Evolutionary conservation across 371 early-diverging fungal species (phyloP).

Genomic region (Capillidium heterosporum): DNA sequence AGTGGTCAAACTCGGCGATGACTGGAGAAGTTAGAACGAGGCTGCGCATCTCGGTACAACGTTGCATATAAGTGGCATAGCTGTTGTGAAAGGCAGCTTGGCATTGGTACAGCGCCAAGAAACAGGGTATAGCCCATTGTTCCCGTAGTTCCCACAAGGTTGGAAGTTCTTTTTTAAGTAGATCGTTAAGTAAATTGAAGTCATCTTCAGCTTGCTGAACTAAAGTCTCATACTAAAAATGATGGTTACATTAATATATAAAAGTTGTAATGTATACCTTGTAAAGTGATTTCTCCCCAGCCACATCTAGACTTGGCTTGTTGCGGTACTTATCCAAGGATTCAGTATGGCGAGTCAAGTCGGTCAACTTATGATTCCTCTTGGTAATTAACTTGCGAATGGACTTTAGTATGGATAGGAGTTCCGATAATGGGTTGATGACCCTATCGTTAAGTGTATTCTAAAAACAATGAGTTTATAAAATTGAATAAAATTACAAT

Average conservation of each 20-base stretch:
- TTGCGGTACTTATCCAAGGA: background rate
- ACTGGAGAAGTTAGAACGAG: background rate
- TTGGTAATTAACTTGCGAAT: slow-evolving; percentile 3
- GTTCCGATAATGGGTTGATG: background rate
- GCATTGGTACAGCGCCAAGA: background rate
- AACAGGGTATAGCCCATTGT: background rate
- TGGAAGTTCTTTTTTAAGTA: slow-evolving; percentile 2
- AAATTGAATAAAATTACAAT: background rate
- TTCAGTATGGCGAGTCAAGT: slow-evolving; percentile 1
- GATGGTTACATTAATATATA: background rate
- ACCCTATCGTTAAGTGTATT: background rate
- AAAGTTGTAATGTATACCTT: background rate
- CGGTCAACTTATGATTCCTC: slow-evolving; percentile 3
- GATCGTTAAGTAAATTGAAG: background rate
- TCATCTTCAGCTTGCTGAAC: background rate
- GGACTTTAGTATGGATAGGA: background rate
- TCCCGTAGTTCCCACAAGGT: background rate
- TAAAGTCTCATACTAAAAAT: background rate
- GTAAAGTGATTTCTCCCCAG: slow-evolving; percentile 2
- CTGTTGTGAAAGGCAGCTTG: background rate
- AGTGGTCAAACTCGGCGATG: background rate
- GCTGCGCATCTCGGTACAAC: background rate
- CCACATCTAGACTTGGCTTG: background rate
- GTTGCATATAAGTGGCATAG: background rate
- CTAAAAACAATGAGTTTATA: background rate